phyloP scores from a whole-genome alignment of 1,139 yeast species.

The Kodamaea sp. region DNA sequence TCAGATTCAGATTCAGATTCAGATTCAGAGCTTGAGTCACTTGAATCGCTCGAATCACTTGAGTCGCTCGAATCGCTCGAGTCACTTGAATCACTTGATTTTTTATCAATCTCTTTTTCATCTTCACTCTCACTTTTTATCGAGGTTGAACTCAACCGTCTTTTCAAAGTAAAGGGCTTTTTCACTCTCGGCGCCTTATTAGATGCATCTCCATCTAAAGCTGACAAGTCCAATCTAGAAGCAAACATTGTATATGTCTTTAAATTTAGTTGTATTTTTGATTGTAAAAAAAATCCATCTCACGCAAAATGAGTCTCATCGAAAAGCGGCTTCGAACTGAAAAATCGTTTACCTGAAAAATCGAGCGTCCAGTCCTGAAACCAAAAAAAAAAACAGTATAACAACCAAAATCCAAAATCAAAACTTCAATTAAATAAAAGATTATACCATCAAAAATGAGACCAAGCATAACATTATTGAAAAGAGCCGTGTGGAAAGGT shows the following conservation, averaged over 20 bases:
- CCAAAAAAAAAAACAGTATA: not conserved
- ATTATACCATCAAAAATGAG: conserved; percentile 42
- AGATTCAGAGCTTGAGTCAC: not conserved
- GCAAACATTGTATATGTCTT: conserved; percentile 49
- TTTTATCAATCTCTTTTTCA: conserved; percentile 10
- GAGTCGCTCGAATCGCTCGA: conserved; percentile 8
- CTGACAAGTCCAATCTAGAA: conserved; percentile 56
- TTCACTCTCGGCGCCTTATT: conserved; percentile 2
- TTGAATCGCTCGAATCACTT: not conserved
- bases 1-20: not conserved
- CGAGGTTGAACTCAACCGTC: conserved; percentile 15
- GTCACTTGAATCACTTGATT: conserved; percentile 9
- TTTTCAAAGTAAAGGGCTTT: conserved; percentile 14
- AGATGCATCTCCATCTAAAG: conserved; percentile 13
- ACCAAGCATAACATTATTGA: conserved; percentile 49
- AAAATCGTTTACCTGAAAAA: conserved; percentile 1
- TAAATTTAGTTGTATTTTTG: not conserved
- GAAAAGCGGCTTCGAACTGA: not conserved
- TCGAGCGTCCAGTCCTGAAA: not conserved
- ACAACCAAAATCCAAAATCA: not conserved
- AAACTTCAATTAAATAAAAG: not conserved
- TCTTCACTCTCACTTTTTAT: conserved; percentile 13
- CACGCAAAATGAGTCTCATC: too few species aligned
- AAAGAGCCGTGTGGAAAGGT: conserved; percentile 85
- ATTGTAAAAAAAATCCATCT: not conserved